Conservation (phyloP, 768 basidiomycete species). For the Gautieria morchelliformis region DNA sequence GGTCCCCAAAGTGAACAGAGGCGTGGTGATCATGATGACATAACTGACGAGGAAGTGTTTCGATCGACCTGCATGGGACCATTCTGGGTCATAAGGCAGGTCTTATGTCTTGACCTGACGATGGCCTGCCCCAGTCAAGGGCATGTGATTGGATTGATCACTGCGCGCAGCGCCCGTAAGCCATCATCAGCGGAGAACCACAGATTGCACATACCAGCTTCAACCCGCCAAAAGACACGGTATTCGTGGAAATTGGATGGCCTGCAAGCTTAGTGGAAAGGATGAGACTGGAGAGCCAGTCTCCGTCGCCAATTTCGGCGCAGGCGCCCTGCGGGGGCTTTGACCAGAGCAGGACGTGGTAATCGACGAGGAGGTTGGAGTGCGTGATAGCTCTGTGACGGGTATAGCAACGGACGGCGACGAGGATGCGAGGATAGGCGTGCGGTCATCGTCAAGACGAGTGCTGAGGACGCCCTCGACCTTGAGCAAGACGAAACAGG, state of each 20-base stretch:
- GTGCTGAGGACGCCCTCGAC: constrained; percentile 76
- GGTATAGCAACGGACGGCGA: constrained; percentile 79
- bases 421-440: constrained; percentile 55
- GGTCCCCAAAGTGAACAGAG: constrained; percentile 56
- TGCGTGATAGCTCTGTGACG: constrained; percentile 49
- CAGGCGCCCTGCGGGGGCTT: constrained; percentile 49
- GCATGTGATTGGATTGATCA: constrained; percentile 59
- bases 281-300: constrained; percentile 62
- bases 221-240: constrained; percentile 72
- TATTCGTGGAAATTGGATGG: constrained; percentile 63
- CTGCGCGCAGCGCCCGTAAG: constrained; percentile 21
- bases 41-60: constrained; percentile 40
- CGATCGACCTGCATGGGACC: constrained; percentile 19
- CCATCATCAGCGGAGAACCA: not conserved
- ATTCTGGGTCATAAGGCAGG: constrained; percentile 50
- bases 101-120: constrained; percentile 65
- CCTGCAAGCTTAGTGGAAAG: constrained; percentile 43
- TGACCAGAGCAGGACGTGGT: constrained; percentile 56
- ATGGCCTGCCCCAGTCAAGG: constrained; percentile 54
- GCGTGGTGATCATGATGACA: constrained; percentile 41
- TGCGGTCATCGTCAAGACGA: constrained; percentile 58
- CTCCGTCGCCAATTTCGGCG: constrained; percentile 52
- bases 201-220: constrained; percentile 50
- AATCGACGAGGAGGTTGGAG: constrained; percentile 61
- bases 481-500: too few species aligned